Conservation (phyloP, 306 rosid genomes). For the Prunus mira region DNA sequence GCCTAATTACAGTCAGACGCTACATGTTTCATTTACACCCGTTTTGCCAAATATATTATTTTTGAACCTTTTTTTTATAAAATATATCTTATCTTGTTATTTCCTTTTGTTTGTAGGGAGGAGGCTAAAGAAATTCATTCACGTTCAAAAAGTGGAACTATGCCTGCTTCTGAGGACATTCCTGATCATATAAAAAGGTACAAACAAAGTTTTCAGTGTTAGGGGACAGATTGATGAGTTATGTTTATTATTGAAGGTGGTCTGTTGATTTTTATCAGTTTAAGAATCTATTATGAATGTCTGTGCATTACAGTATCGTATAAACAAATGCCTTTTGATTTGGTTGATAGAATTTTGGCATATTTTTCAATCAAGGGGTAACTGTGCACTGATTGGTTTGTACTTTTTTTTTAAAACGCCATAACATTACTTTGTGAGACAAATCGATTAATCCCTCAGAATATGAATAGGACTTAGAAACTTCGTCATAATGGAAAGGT, state of each 20-base stretch:
- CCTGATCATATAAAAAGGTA: slow-evolving; percentile 61
- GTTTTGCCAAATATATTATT: not conserved
- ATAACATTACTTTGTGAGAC: not conserved
- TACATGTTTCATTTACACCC: not conserved
- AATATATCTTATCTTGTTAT: slow-evolving; percentile 2
- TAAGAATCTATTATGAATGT: not conserved
- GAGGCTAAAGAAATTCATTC: slow-evolving; percentile 66
- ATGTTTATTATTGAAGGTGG: not conserved
- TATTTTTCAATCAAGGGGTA: not conserved
- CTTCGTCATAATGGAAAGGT: not conserved
- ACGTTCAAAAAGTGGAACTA: slow-evolving; percentile 21
- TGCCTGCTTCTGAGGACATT: slow-evolving; percentile 36
- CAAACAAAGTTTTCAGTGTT: not conserved
- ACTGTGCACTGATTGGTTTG: not conserved
- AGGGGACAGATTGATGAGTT: not conserved
- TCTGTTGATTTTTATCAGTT: not conserved
- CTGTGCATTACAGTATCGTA: not conserved
- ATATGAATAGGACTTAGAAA: not conserved
- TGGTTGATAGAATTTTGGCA: not conserved
- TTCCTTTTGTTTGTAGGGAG: slow-evolving; percentile 38
- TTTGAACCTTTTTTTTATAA: not conserved
- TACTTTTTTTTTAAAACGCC: not conserved
- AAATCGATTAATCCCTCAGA: not conserved
- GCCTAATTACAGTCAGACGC: no score
- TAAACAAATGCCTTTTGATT: not conserved